phyloP scores from a whole-genome alignment of 345 rosid genomes.

The Cardamine resedifolia region DNA sequence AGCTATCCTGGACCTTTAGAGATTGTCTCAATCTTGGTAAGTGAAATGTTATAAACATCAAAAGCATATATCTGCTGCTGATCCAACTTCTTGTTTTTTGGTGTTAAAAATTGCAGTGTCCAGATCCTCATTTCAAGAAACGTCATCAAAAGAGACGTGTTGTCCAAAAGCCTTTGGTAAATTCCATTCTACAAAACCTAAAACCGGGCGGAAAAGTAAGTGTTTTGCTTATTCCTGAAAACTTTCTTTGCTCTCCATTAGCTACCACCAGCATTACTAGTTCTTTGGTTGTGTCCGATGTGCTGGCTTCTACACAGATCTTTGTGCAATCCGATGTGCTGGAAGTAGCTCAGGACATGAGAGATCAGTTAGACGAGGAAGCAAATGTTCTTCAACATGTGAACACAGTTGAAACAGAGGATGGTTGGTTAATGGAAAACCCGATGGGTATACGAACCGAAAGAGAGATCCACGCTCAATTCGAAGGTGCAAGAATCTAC shows the following conservation, averaged over 20 bases:
- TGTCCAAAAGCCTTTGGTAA: constrained; percentile 72
- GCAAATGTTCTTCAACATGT: constrained; percentile 46
- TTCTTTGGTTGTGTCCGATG: background rate
- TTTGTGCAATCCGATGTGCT: constrained; percentile 89
- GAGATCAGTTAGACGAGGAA: constrained; percentile 66
- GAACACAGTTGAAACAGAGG: constrained; percentile 48
- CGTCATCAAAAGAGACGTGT: constrained; percentile 92
- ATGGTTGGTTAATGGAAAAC: constrained; percentile 72
- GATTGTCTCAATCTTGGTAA: constrained; percentile 84
- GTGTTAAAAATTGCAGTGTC: constrained; percentile 59
- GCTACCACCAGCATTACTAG: background rate
- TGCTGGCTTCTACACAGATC: constrained; percentile 45
- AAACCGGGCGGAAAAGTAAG: constrained; percentile 77
- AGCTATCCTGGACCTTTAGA: constrained; percentile 77
- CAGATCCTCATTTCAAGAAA: constrained; percentile 97
- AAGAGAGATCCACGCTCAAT: constrained; percentile 85
- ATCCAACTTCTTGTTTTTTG: constrained; percentile 8
- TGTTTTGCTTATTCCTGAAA: background rate
- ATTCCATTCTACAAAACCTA: constrained; percentile 55
- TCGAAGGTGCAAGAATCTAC: constrained; percentile 71
- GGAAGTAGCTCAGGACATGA: constrained; percentile 83
- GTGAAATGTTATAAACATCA: constrained; percentile 22
- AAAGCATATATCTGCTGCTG: background rate
- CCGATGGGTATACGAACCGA: constrained; percentile 92
- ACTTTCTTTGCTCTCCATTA: background rate